phyloP scores from a whole-genome alignment of 495 filamentous ascomycete species.

The Hyaloscypha hepaticicola region DNA sequence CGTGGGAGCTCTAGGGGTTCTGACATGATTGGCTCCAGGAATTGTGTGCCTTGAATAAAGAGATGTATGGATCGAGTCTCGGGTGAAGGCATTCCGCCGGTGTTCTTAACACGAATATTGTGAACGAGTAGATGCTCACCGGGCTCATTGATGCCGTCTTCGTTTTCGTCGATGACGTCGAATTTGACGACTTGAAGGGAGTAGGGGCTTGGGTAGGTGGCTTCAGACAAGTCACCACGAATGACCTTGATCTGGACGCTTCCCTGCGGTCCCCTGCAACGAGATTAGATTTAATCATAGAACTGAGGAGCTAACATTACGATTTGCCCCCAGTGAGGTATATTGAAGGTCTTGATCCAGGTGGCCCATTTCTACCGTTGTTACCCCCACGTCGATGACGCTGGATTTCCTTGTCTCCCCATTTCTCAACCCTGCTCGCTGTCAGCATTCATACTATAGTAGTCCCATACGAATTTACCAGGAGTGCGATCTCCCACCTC shows the following conservation, averaged over 20 bases:
- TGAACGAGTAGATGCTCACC: conserved; percentile 43
- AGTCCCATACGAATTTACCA: conserved; percentile 33
- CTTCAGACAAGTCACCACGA: conserved; percentile 33
- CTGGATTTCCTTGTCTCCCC: background rate
- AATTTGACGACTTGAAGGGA: conserved; percentile 39
- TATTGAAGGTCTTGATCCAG: conserved; percentile 24
- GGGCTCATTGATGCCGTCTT: conserved; percentile 47
- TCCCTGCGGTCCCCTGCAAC: conserved; percentile 30
- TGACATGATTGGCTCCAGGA: conserved; percentile 23
- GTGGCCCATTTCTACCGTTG: conserved; percentile 32
- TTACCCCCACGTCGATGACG: conserved; percentile 12
- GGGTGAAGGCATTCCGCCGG: conserved; percentile 29
- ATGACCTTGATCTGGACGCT: conserved; percentile 35
- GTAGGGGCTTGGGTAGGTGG: conserved; percentile 38
- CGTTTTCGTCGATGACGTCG: conserved; percentile 45
- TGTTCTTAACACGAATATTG: conserved; percentile 42
- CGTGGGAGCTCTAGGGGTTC: conserved; percentile 27
- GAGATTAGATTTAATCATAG: no score
- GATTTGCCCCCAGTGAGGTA: conserved; percentile 28
- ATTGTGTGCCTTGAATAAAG: conserved; percentile 28
- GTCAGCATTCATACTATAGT: no score
- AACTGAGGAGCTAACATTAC: no score
- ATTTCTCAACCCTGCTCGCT: background rate
- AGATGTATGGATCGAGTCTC: conserved; percentile 15
- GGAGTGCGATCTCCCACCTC: conserved; percentile 27